Conservation (phyloP, 495 filamentous ascomycete species). For the Aeminium ludgeri region DNA sequence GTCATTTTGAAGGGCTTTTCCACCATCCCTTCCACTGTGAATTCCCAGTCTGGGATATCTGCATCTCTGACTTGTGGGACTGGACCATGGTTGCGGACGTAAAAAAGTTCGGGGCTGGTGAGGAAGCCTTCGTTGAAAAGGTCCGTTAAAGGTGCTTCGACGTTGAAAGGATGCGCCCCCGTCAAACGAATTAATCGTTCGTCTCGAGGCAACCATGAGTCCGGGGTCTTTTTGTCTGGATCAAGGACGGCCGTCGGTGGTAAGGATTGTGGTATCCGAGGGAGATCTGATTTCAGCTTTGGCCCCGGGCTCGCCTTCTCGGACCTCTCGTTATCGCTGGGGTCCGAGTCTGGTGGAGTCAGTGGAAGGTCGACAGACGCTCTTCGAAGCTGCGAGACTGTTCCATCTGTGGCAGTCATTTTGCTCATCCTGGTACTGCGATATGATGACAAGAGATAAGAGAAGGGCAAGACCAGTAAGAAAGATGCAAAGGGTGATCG, state of each 20-base stretch:
- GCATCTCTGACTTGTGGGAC: constrained; percentile 63
- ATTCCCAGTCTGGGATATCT: constrained; percentile 64
- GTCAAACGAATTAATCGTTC: constrained; percentile 75
- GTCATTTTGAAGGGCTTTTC: constrained; percentile 58
- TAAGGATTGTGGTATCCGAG: constrained; percentile 55
- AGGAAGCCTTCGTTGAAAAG: constrained; percentile 78
- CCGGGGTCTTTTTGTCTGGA: constrained; percentile 67
- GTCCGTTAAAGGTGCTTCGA: constrained; percentile 67
- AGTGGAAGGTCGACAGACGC: constrained; percentile 16
- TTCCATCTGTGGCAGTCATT: constrained; percentile 7
- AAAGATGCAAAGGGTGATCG: no score
- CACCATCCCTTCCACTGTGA: constrained; percentile 73
- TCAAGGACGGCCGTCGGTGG: constrained; percentile 47
- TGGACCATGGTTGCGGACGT: constrained; percentile 86
- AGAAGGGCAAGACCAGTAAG: no score
- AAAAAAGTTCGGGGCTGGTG: constrained; percentile 83
- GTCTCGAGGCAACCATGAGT: constrained; percentile 74
- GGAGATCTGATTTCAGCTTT: constrained; percentile 24
- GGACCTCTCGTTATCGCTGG: constrained; percentile 6
- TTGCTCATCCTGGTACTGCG: no score
- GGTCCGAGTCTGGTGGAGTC: constrained; percentile 19
- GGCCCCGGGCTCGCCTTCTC: not conserved
- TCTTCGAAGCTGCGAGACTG: constrained; percentile 10
- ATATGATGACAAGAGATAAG: no score
- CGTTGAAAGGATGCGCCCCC: constrained; percentile 86